A percentile compares a stretch with the other conserved stretches of the same genome.
Conservation (phyloP, 139 green algal species). For the Astrephomene gubernaculifera region DNA sequence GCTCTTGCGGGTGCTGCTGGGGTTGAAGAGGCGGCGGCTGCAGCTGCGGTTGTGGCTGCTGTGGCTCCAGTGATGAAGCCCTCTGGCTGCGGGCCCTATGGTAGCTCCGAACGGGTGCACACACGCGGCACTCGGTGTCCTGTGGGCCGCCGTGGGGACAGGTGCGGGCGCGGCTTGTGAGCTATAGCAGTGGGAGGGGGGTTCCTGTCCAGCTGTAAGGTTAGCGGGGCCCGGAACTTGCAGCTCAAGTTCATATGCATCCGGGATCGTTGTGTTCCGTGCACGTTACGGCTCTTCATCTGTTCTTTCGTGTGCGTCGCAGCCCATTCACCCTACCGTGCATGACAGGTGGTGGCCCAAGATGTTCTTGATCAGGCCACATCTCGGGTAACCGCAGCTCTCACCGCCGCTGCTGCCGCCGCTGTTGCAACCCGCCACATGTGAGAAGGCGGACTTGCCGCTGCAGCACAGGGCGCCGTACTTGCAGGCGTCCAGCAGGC, state of each 20-base stretch:
- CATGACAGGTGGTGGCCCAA: conserved; percentile 2
- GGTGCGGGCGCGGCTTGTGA: too few species aligned
- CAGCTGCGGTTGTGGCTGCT: not conserved
- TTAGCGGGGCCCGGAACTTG: too few species aligned
- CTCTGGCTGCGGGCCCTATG: too few species aligned
- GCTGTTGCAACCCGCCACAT: not conserved
- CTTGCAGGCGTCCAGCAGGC: not conserved
- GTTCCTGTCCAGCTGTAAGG: too few species aligned
- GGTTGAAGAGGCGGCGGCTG: too few species aligned
- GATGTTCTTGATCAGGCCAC: conserved; percentile 16
- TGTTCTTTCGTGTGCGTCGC: too few species aligned
- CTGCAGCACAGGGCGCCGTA: conserved; percentile 8
- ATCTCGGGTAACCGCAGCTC: not conserved
- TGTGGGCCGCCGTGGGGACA: too few species aligned
- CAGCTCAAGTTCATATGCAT: too few species aligned
- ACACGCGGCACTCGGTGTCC: conserved; percentile 10
- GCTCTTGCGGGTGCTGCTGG: not conserved
- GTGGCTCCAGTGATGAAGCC: not conserved
- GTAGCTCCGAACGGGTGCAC: conserved; percentile 13
- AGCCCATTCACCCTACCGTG: not conserved
- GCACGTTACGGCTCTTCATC: too few species aligned
- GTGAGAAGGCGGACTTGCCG: conserved; percentile 18
- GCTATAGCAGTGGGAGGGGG: too few species aligned
- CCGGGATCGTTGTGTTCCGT: too few species aligned
- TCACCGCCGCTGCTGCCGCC: too few species aligned